A percentile compares a stretch with the other conserved stretches of the same genome.
phyloP scores from a whole-genome alignment of 805 yeast species.

The Lipomyces spencermartinsiae region DNA sequence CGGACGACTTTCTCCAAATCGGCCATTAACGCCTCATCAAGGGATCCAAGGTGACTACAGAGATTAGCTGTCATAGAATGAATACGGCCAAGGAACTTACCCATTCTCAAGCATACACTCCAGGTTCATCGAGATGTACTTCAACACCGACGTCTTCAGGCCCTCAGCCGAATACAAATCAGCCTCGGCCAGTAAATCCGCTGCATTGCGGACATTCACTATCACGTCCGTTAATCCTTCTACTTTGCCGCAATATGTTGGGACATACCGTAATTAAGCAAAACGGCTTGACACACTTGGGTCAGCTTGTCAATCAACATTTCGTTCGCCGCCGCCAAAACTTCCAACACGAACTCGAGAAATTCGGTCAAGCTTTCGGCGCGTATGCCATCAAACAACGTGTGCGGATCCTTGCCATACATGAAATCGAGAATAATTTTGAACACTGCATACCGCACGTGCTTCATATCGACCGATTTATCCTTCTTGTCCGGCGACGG shows the following conservation, averaged over 20 bases:
- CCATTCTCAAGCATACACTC: constrained; percentile 63
- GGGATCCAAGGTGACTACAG: constrained; percentile 13
- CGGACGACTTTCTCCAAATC: constrained; percentile 33
- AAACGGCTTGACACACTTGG: constrained; percentile 61
- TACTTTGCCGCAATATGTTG: constrained; percentile 43
- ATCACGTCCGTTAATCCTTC: constrained; percentile 4
- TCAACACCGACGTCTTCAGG: constrained; percentile 64
- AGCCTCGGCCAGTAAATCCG: constrained; percentile 61
- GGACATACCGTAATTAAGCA: constrained; percentile 57
- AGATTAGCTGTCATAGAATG: background rate
- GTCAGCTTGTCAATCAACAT: constrained; percentile 65
- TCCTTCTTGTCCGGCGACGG: background rate
- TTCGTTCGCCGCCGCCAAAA: constrained; percentile 68
- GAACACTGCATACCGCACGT: constrained; percentile 54
- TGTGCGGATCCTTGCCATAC: constrained; percentile 55
- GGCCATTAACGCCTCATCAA: constrained; percentile 20
- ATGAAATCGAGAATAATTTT: constrained; percentile 58
- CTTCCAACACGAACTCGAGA: constrained; percentile 60
- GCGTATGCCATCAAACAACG: constrained; percentile 50
- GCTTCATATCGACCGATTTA: constrained; percentile 50
- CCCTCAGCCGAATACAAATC: constrained; percentile 58
- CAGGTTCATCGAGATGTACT: constrained; percentile 71
- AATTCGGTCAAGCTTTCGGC: constrained; percentile 50
- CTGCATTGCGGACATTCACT: constrained; percentile 61
- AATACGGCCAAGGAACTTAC: constrained; percentile 10